Evolutionary conservation across 306 rosid species (phyloP).

Genomic region (Dalbergia oliveri): DNA sequence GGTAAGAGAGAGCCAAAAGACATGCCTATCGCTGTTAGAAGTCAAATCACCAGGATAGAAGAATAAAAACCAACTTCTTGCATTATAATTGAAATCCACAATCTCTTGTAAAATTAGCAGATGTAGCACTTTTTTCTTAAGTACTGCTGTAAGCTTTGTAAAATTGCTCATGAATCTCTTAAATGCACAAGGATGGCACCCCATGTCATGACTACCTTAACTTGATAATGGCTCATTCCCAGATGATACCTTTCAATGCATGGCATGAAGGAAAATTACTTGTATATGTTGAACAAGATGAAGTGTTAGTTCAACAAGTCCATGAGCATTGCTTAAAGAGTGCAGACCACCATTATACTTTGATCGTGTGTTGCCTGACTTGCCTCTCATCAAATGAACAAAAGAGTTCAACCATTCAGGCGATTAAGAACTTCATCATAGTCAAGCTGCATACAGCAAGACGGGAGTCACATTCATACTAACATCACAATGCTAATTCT

Average conservation of each 20-base stretch:
- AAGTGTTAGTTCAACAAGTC: background rate
- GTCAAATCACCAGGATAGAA: constrained; percentile 17
- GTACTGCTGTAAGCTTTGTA: too few species aligned
- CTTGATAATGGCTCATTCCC: background rate
- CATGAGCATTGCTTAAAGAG: background rate
- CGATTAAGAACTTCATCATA: background rate
- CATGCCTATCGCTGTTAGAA: constrained; percentile 6
- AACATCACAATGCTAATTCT: background rate
- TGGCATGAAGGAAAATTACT: background rate
- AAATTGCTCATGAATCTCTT: background rate
- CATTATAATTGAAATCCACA: constrained; percentile 28
- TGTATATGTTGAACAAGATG: background rate
- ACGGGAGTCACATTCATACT: background rate
- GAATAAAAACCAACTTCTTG: constrained; percentile 19
- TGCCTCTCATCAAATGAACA: background rate
- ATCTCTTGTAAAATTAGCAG: background rate
- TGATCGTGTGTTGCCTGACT: background rate
- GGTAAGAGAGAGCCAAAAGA: background rate
- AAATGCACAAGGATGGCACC: background rate
- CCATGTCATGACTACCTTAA: constrained; percentile 1
- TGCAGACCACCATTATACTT: background rate
- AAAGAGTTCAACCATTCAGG: constrained; percentile 25
- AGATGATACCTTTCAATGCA: background rate
- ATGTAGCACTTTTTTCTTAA: background rate
- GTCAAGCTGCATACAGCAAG: constrained; percentile 33